phyloP scores from a whole-genome alignment of 2,329 filamentous ascomycete species.

The Stachybotrys chlorohalonatus region DNA sequence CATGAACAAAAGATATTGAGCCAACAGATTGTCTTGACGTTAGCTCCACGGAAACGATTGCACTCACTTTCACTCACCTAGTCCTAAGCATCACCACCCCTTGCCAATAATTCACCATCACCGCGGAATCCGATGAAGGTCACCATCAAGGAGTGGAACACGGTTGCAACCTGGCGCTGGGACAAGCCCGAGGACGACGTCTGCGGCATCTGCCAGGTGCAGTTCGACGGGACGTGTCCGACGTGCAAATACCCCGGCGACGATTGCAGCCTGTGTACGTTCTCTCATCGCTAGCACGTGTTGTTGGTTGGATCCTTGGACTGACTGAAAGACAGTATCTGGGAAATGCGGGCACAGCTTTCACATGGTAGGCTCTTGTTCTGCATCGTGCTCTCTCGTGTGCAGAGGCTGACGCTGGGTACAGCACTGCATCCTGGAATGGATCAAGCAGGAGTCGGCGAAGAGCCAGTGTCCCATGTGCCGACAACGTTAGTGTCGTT shows the following conservation, averaged over 20 bases:
- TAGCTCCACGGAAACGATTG: too few species aligned
- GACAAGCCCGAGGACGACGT: conserved; percentile 96
- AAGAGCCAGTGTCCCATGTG: conserved; percentile 98
- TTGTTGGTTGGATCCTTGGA: neutral
- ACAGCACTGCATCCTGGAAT: conserved; percentile 90
- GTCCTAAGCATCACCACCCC: neutral
- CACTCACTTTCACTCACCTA: neutral
- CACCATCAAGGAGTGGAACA: conserved; percentile 86
- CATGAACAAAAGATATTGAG: too few species aligned
- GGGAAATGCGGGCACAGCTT: conserved; percentile 97
- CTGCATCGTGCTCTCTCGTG: neutral
- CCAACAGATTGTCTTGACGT: too few species aligned
- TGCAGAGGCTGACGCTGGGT: neutral
- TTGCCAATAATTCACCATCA: neutral
- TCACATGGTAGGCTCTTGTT: conserved; percentile 63
- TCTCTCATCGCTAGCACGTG: neutral
- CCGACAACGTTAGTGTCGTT: conserved; percentile 61
- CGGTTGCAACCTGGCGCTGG: conserved; percentile 95
- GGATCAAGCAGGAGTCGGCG: conserved; percentile 91
- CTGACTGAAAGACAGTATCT: conserved; percentile 52
- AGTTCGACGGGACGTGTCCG: conserved; percentile 95
- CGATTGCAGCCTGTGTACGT: conserved; percentile 81
- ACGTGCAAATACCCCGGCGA: conserved; percentile 98
- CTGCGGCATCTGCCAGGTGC: conserved; percentile 95
- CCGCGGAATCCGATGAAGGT: conserved; percentile 65